Conservation (phyloP, 2,329 filamentous ascomycete species). For the Sporothrix protearum region DNA sequence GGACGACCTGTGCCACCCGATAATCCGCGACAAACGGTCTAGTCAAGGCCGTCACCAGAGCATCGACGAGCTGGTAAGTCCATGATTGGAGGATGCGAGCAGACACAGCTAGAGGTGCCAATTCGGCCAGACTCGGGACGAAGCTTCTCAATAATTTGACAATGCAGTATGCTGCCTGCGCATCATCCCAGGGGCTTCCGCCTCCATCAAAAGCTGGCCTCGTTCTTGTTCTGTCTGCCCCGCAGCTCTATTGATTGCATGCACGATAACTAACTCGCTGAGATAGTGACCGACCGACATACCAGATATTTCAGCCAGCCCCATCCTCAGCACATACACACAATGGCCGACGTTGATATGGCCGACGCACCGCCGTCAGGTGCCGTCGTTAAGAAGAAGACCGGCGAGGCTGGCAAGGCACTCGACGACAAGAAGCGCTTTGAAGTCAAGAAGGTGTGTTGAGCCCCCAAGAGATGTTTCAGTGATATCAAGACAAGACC, state of each 20-base stretch:
- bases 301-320: neutral
- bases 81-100: neutral
- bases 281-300: neutral
- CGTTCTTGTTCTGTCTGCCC: neutral
- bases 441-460: conserved; percentile 92
- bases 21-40: neutral
- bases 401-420: conserved; percentile 44
- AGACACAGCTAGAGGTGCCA: neutral
- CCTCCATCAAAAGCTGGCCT: neutral
- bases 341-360: conserved; percentile 97
- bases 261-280: neutral
- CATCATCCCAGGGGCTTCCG: neutral
- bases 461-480: neutral
- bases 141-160: neutral
- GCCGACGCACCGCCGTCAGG: conserved; percentile 67
- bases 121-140: neutral
- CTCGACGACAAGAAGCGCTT: conserved; percentile 83
- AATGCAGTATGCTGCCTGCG: neutral
- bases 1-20: neutral
- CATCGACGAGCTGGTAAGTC: neutral
- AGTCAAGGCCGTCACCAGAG: neutral
- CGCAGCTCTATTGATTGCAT: neutral
- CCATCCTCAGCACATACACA: neutral
- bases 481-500: neutral
- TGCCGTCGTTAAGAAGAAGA: conserved; percentile 53